Evolutionary conservation across 2,329 filamentous ascomycete genomes (phyloP), one percentile per base, ranked within the genome.

Genomic region (Orbilia brochopaga): DNA sequence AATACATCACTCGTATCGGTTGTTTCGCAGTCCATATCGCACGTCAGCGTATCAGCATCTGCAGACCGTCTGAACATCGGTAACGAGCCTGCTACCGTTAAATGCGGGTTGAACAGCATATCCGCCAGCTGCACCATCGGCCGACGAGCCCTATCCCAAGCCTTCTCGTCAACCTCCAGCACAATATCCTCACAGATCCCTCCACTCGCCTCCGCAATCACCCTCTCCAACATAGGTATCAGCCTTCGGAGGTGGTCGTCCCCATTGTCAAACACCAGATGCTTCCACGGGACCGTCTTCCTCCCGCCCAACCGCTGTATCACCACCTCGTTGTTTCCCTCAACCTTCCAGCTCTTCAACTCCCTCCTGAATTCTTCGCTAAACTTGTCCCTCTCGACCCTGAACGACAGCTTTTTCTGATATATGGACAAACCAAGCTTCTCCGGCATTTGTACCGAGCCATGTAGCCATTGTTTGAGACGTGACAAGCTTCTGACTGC

Each of bases 21-120:
- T n/a, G n/a, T n/a, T n/a, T n/a, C n/a, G n/a, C n/a, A n/a, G n/a
- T 72, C 67, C 67, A 72, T 72, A 61, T 72, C 67, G 40, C 11
- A 17, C 50, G 13, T 24, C 44, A n/a, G n/a, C 51, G 8, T 13
- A 2, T 63, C 65, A 4, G 35, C 21, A 1, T 32, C 51, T 15
- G 7, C 15, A 19, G 19, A 8, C 8, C 19, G 15, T 17, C n/a
- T 4, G 19, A 19, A 19, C 19, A n/a, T n/a, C 11, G 21, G 21
- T 24, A 30, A 15, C 37, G n/a, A n/a, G n/a, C 56, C 50, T 17
- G 32, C 17, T 23, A 51, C 50, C 24, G 32, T 19, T 23, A n/a
- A 37, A 21, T 30, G 50, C 8, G 30, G 5, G 17, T 32, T 24
- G 48, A 46, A 65, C 8, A 72, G 11, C 23, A 61, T 35, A 57